A percentile compares a stretch with the other conserved stretches of the same genome.
phyloP scores from a whole-genome alignment of 1,139 yeast genomes.

The Diutina scorzettiae region DNA sequence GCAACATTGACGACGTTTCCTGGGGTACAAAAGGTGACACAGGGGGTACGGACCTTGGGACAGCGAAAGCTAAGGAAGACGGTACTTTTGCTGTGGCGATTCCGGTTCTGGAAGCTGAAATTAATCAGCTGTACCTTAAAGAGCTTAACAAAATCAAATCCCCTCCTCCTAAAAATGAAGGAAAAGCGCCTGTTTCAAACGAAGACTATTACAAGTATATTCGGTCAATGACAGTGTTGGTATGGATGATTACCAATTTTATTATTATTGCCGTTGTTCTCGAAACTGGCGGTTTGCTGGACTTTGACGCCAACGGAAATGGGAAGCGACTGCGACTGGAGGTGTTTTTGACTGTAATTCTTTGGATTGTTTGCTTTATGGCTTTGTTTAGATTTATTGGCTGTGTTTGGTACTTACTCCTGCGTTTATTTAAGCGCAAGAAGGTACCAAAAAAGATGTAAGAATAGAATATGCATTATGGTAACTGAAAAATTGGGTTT shows the following conservation, averaged over 20 bases:
- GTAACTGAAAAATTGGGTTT: too few species aligned
- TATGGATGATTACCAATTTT: slow-evolving; percentile 73
- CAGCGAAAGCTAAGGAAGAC: slow-evolving; percentile 53
- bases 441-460: not conserved
- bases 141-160: slow-evolving; percentile 52
- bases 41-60: slow-evolving; percentile 34
- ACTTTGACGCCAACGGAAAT: slow-evolving; percentile 13
- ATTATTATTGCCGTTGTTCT: slow-evolving; percentile 60
- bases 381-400: slow-evolving; percentile 68
- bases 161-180: slow-evolving; percentile 12
- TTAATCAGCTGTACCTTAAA: slow-evolving; percentile 46
- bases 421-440: not conserved
- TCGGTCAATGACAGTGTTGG: slow-evolving; percentile 67
- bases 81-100: slow-evolving; percentile 58
- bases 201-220: slow-evolving; percentile 72
- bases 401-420: slow-evolving; percentile 40
- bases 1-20: slow-evolving; percentile 38
- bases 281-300: slow-evolving; percentile 52
- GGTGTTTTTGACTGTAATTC: slow-evolving; percentile 56
- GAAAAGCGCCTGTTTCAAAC: slow-evolving; percentile 11
- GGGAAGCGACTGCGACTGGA: slow-evolving; percentile 17
- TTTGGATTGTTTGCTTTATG: slow-evolving; percentile 75
- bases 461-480: not conserved
- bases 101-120: slow-evolving; percentile 51
- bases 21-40: slow-evolving; percentile 40